Evolutionary conservation across 2,329 filamentous ascomycete genomes (phyloP), one percentile per base, ranked within the genome.

Genomic region (Grosmannia serpens): DNA sequence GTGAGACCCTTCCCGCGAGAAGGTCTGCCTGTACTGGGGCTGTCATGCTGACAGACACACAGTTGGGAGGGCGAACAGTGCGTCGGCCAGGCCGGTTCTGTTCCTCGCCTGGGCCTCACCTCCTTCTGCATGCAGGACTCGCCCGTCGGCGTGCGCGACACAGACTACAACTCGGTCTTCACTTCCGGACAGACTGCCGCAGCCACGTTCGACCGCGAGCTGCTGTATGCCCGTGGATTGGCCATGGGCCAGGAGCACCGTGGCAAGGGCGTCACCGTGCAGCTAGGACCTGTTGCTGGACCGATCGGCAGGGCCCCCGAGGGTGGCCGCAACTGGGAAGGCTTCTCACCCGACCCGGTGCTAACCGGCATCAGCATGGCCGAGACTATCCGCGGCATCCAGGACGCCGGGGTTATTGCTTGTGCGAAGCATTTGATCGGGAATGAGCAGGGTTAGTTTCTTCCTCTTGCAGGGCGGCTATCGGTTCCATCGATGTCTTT

Each of bases 41-140:
- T 11, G 24, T 20, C 24, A 10, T 47, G 31, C 44, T 62, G 41
- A 44, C 24, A 35, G 20, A 20, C 1, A 0, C 9, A 22, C 49
- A 84, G 83, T 50, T 89, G 86, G 86, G 70, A 79, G 70, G 74
- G 81, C 55, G 88, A 88, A 61, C 77, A 80, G 62, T 94, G 89
- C 65, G 89, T 95, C 15, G 91, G 91, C 61, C 86, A 94, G 65
- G 76, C 75, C 20, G 88, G 88, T 47, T 75, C 86, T 8, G 78
- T 91, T 49, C 87, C 87, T 20, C 80, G 86, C 44, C 73, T 91
- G 6, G 85, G 85, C 13, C 80, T 91, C 65, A 83, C 80, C 64
- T 78, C 84, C 29, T 75, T 95, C n/a, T 96, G 91, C 70, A 75
- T 94, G 76, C 90, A 96, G 67, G 91, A 96, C 68, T 86, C 87